Evolutionary conservation across 805 yeast genomes (phyloP), one percentile per base, ranked within the genome.

Genomic region (Nakazawaea anatomiae): DNA sequence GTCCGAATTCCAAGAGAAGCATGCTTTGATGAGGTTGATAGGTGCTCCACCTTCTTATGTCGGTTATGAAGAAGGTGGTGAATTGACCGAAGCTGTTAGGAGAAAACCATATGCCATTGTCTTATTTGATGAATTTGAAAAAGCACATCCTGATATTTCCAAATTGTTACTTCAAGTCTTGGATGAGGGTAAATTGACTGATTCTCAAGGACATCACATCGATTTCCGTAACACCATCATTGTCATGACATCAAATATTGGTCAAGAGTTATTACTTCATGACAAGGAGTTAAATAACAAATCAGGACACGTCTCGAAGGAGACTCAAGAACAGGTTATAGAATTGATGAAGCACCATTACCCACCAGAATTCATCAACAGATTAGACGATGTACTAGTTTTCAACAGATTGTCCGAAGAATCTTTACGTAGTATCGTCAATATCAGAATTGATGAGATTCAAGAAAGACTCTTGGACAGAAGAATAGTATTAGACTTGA

Each of bases 21-120:
- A 90, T 68, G 77, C 96, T 0, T 83, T 94, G 6, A 85, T 96
- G 43, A 80, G 97, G 55, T 76, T 92, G 55, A 90, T 92, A 59
- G 99, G 99, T 47, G 94, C 98, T 0, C 99, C 99, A 5, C 99
- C 99, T 32, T 97, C 98, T 6, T 92, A 92, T 65, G 97, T 92
- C 27, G 94, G 97, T 49, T 91, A 90, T 69, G 99, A 92, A 62
- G 94, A 87, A 60, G 87, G 90, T 64, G 99, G 99, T 47, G 98
- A 94, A 68, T 74, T 94, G 56, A 94, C 99, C 1, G 98, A 94
- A 67, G 96, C 96, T 5, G 95, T 94, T 8, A 80, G 97, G 63
- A 79, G 98, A 60, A 91, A 90, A 62, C 99, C 99, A 7, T 92
- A 92, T 59, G 78, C 97, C 0, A 96, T 92, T 30, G 86, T 92